Base-by-base conservation (phyloP, 148 eudicot genomes). In the Heliosperma pusillum region DNA sequence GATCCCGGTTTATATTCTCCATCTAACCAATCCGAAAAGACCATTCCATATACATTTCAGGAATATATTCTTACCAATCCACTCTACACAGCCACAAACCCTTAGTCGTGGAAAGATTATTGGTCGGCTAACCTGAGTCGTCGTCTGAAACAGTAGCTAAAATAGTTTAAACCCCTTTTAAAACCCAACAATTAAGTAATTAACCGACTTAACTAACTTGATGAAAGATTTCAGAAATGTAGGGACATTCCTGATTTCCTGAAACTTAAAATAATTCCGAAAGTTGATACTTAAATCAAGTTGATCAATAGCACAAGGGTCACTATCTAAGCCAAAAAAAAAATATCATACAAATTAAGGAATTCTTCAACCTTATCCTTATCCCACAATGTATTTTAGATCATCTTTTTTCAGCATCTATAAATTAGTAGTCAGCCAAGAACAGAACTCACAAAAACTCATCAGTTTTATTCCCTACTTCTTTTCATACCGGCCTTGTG, bases 301-400 rank as follows among this genome's bases (percentile, higher is more conserved):
- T 56, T 36, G 65, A 58, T 56, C 44, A 64, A 55, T 55, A 9
- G 57, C 64, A 7, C 25, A 22, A 16, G 29, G 36, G 72, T 75
- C 78, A 42, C 59, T 69, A 20, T 70, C 78, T 60, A 79, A 45
- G n/a, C 21, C 15, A 74, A 74, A 40, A 50, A 9, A 50, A 50
- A 50, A 42, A 42, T 67, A 33, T 45, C 77, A 66, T 56, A 50
- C 27, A 62, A 60, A 20, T 45, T 36, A 70, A 63, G 47, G 75
- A 36, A 75, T 70, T 52, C 52, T 71, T 75, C 59, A 25, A 70
- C 67, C 79, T 80, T 80, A 80, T 80, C 82, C 79, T 74, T 36
- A 55, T 42, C 71, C 27, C 53, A n/a, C 63, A 15, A 16, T 36
- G 52, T 60, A 33, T 24, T 69, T 61, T 30, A 65, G 17, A 20